Base-by-base conservation (phyloP, 2,329 filamentous ascomycete species). In the Ophiostoma pallidulum region DNA sequence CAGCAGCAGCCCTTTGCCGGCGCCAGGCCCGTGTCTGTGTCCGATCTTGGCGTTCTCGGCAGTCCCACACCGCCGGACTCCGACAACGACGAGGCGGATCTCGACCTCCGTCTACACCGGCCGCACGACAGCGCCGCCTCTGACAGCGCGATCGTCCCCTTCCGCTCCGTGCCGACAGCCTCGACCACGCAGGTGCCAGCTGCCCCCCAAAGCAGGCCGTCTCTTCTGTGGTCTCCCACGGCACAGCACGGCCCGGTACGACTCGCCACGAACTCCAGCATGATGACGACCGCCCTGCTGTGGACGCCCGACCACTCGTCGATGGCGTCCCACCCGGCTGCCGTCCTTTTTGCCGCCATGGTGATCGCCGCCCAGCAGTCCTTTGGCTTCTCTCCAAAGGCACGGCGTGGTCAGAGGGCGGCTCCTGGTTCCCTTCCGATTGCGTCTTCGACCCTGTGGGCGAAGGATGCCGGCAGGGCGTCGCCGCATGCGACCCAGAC, bases 61-160 rank as follows among this genome's bases (percentile, higher is more conserved):
- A 77, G 72, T 53, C 73, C 74, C 28, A 78, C 75, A 40, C 74
- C 74, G 42, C 71, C 73, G 8, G 73, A 78, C 45, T 75, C 70
- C 14, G 68, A 74, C 48, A 64, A 69, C 44, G 69, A 69, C n/a
- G 68, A 68, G 39, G 63, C 47, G 16, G 54, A 28, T 5, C 24
- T 5, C 24, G 10, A 57, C 41, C 19, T 60, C 16, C 60, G 62
- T 31, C 35, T 51, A 13, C 54, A 58, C 31, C 49, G 45, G 33
- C 32, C 49, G 8, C 32, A 36, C 14, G 49, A 49, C 28, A 47
- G 54, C 4, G 57, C 58, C 14, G 37, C 49, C 13, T 29, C 45
- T 18, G 42, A 55, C 18, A 41, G 13, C 12, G 24, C 24, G 8
- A 32, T 44, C 8, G 13, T 9, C 13, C n/a, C n/a, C n/a, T n/a